Conservation (phyloP, 2,329 filamentous ascomycete species). For the Sclerotinia borealis region DNA sequence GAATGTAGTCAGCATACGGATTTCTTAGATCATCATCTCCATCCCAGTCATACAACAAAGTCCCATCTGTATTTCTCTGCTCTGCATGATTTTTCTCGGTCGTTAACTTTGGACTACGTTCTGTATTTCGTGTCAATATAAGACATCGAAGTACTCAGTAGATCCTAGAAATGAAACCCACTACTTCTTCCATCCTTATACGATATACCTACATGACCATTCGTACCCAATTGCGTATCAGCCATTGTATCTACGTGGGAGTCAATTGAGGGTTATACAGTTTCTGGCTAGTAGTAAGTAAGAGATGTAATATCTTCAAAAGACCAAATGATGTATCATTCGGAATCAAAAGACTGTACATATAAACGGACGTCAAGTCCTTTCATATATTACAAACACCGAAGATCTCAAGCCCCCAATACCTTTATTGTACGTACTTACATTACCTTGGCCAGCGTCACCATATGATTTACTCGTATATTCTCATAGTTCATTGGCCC, state of each 20-base stretch:
- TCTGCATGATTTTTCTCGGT: background rate
- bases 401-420: background rate
- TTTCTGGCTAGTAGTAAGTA: background rate
- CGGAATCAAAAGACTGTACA: background rate
- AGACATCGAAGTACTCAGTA: background rate
- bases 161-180: background rate
- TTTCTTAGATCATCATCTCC: conserved; percentile 1
- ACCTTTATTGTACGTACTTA: background rate
- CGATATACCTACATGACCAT: background rate
- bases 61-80: conserved; percentile 1
- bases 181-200: background rate
- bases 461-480: too few species aligned
- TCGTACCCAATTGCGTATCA: background rate
- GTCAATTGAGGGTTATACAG: background rate
- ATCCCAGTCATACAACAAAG: background rate
- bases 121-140: background rate
- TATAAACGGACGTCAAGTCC: background rate
- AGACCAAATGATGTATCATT: background rate
- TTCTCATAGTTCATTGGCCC: too few species aligned
- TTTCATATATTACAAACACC: background rate
- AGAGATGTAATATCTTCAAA: background rate
- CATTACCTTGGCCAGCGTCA: background rate
- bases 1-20: background rate
- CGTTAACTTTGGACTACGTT: background rate
- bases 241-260: background rate